These are phyloP conservation scores for Anthracocystis setariae DNA, from an alignment of 1,284 basidiomycete genomes.

Conservation along the genomic window DNA sequence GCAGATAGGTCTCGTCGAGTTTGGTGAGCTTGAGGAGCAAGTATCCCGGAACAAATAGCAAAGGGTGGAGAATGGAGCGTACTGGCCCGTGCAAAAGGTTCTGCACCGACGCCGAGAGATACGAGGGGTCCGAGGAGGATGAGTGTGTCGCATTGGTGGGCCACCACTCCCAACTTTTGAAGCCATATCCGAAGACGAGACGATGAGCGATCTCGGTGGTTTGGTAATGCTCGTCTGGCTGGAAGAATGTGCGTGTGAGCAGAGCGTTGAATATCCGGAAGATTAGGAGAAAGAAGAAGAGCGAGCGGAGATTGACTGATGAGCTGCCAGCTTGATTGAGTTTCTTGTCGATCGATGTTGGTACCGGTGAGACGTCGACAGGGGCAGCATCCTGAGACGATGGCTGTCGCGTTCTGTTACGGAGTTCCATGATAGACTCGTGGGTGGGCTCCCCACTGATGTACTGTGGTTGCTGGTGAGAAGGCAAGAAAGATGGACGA, in stretches of 20 bases:
- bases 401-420: conserved; percentile 4
- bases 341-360: neutral
- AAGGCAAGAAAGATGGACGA: neutral
- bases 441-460: too few relatives aligned
- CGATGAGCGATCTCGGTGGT: conserved; percentile 90
- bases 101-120: conserved; percentile 2
- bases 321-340: neutral
- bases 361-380: neutral
- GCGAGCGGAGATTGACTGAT: conserved; percentile 5
- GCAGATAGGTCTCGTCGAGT: conserved; percentile 71
- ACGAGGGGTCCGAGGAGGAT: conserved; percentile 3
- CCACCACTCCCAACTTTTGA: conserved; percentile 95
- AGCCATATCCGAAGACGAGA: conserved; percentile 88
- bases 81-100: conserved; percentile 59
- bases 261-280: conserved; percentile 72
- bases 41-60: conserved; percentile 81
- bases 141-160: neutral
- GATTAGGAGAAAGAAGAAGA: conserved; percentile 55
- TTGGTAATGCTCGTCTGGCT: conserved; percentile 98
- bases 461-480: neutral
- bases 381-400: neutral
- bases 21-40: conserved; percentile 74
- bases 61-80: conserved; percentile 67
- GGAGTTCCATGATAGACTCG: conserved; percentile 1
- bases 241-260: conserved; percentile 86